Percentiles rank a stretch among this genome's conserved stretches.
Evolutionary conservation across 2,329 filamentous ascomycete genomes (phyloP).

Genomic region (Monosporascus sp.): DNA sequence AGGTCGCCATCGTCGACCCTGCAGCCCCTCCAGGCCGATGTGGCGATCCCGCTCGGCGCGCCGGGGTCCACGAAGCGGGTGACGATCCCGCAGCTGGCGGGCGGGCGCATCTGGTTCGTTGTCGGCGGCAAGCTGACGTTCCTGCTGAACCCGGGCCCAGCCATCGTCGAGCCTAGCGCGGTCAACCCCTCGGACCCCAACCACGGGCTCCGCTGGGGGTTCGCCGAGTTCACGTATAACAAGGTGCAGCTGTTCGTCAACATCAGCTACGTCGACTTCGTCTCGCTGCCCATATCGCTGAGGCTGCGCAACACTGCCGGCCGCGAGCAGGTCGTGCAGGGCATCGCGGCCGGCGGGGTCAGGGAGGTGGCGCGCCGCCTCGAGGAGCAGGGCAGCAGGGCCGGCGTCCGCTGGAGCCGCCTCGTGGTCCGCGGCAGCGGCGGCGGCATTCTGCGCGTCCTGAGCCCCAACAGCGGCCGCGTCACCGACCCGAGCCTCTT

Average conservation of each 20-base stretch:
- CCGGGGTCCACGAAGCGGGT: slow-evolving; percentile 55
- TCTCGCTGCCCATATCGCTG: slow-evolving; percentile 58
- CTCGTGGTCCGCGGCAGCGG: slow-evolving; percentile 39
- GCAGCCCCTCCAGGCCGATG: slow-evolving; percentile 48
- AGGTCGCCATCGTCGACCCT: slow-evolving; percentile 47
- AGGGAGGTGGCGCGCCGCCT: slow-evolving; percentile 39
- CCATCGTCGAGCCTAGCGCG: slow-evolving; percentile 68
- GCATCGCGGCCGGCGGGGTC: slow-evolving; percentile 43
- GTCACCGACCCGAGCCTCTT: slow-evolving; percentile 41
- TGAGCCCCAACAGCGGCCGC: slow-evolving; percentile 48
- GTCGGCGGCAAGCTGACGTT: slow-evolving; percentile 59
- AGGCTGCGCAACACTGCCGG: slow-evolving; percentile 43
- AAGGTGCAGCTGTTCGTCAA: slow-evolving; percentile 57
- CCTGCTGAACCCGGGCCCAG: slow-evolving; percentile 64
- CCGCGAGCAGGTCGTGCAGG: slow-evolving; percentile 39
- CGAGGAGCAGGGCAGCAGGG: slow-evolving; percentile 37
- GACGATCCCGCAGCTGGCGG: slow-evolving; percentile 64
- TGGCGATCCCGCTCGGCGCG: slow-evolving; percentile 58
- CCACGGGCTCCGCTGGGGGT: slow-evolving; percentile 57
- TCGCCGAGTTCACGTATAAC: slow-evolving; percentile 67
- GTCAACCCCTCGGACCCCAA: slow-evolving; percentile 62
- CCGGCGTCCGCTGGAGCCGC: slow-evolving; percentile 47
- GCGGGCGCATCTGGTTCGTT: slow-evolving; percentile 68
- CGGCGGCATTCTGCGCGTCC: slow-evolving; percentile 41
- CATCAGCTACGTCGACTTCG: slow-evolving; percentile 73